phyloP scores from a whole-genome alignment of 495 filamentous ascomycete species.

The Hypoxylon subgilvum region DNA sequence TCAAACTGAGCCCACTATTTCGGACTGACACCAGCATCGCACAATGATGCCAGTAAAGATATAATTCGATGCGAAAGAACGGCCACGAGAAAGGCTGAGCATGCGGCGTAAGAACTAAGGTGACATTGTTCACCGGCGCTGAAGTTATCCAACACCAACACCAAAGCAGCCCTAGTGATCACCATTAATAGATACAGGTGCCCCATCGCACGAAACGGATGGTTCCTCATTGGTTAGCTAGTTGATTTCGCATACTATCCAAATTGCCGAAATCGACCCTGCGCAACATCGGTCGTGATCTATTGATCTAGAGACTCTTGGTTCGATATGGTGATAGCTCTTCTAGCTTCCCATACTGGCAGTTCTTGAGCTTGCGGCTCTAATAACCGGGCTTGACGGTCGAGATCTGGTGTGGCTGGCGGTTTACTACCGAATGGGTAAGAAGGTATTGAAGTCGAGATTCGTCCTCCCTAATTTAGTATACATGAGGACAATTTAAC shows the following conservation, averaged over 20 bases:
- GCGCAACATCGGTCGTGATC: no score
- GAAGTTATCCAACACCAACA: no score
- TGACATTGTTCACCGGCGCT: slow-evolving; percentile 8
- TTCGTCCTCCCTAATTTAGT: slow-evolving; percentile 21
- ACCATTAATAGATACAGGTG: slow-evolving; percentile 11
- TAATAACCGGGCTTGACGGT: background rate
- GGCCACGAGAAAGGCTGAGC: slow-evolving; percentile 24
- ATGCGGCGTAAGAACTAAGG: slow-evolving; percentile 18
- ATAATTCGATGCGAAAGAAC: slow-evolving; percentile 17
- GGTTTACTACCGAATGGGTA: slow-evolving; percentile 18
- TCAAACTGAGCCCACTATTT: slow-evolving; percentile 2
- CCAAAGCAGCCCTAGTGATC: slow-evolving; percentile 21
- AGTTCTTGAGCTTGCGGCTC: slow-evolving; percentile 18
- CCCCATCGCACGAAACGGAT: slow-evolving; percentile 1
- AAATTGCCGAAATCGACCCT: slow-evolving; percentile 12
- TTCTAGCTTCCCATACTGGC: slow-evolving; percentile 8
- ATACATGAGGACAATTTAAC: slow-evolving; percentile 7
- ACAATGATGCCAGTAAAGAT: slow-evolving; percentile 15
- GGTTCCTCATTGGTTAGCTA: slow-evolving; percentile 4
- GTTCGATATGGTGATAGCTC: slow-evolving; percentile 5
- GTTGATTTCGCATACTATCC: background rate
- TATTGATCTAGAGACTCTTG: background rate
- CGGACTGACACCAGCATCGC: slow-evolving; percentile 21
- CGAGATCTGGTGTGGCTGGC: slow-evolving; percentile 5
- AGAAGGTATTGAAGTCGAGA: slow-evolving; percentile 3